Conservation (phyloP, 169 alveolate genomes). For the Eimeria necatrix region DNA sequence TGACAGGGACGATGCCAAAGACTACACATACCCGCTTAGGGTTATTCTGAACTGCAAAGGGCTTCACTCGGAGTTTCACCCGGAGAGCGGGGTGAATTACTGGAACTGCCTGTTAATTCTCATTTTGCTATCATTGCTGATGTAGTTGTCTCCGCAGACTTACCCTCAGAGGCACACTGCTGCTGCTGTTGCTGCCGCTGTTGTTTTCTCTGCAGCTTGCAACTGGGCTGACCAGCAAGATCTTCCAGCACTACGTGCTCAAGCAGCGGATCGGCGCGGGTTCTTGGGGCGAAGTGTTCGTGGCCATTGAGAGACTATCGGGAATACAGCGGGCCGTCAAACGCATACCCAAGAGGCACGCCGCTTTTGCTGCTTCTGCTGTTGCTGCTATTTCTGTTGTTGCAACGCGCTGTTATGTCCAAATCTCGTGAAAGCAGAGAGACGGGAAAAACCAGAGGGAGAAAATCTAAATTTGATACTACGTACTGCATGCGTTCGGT, state of each 20-base stretch:
- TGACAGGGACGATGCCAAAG: neutral
- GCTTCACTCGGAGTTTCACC: conserved; percentile 36
- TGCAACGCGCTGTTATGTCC: neutral
- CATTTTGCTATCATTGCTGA: conserved; percentile 10
- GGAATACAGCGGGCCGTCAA: conserved; percentile 78
- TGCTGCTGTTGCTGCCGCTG: conserved; percentile 18
- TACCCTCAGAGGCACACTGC: neutral
- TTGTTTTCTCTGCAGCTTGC: neutral
- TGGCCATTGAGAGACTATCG: conserved; percentile 75
- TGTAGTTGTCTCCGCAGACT: neutral
- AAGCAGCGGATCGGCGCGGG: conserved; percentile 77
- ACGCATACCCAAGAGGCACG: conserved; percentile 68
- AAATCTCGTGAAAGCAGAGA: neutral
- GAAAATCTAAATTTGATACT: no score
- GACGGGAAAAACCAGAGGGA: no score
- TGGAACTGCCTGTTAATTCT: conserved; percentile 27
- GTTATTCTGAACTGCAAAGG: conserved; percentile 50
- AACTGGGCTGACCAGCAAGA: neutral
- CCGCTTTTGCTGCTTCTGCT: neutral
- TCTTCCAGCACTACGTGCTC: conserved; percentile 62
- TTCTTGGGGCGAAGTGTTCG: conserved; percentile 78
- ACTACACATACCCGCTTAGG: conserved; percentile 9
- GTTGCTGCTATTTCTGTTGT: neutral
- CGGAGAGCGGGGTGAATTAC: conserved; percentile 43
- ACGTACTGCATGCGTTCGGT: no score